Evolutionary conservation across 176 grass and related monocot genomes (phyloP).

Genomic region (Hordeum vulgare): DNA sequence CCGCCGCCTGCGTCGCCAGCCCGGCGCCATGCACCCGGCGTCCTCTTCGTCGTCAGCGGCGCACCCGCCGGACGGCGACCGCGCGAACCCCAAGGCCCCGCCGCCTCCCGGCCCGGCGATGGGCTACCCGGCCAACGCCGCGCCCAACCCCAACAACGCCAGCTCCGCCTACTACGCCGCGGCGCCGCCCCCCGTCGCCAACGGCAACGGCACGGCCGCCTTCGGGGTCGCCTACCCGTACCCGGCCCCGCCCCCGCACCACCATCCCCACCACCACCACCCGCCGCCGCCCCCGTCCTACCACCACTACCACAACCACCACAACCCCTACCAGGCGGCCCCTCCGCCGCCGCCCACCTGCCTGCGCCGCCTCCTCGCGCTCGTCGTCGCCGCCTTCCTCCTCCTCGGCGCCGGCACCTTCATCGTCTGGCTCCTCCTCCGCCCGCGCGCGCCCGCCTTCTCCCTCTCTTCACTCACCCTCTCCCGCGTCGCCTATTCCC

Average conservation of each 20-base stretch:
- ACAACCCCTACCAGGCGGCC: slow-evolving; percentile 6
- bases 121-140: slow-evolving; percentile 63
- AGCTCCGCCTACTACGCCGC: slow-evolving; percentile 27
- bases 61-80: slow-evolving; percentile 15
- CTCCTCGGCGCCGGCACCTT: slow-evolving; percentile 58
- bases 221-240: slow-evolving; percentile 50
- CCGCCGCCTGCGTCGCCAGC: neutral
- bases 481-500: slow-evolving; percentile 49
- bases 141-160: slow-evolving; percentile 18
- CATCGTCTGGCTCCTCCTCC: slow-evolving; percentile 90
- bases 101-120: slow-evolving; percentile 36
- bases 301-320: neutral
- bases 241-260: slow-evolving; percentile 24
- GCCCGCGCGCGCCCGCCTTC: slow-evolving; percentile 58
- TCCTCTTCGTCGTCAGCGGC: neutral
- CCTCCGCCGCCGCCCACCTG: slow-evolving; percentile 39
- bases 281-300: neutral
- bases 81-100: slow-evolving; percentile 26
- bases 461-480: slow-evolving; percentile 51
- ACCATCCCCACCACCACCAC: neutral
- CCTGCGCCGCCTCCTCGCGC: slow-evolving; percentile 62
- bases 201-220: neutral
- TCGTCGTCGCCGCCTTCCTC: slow-evolving; percentile 48
- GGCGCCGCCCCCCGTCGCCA: neutral
- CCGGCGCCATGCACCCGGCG: slow-evolving; percentile 20